These are phyloP conservation scores for Fraxinus pennsylvanica DNA, from an alignment of 257 asterid genomes.

Conservation along the genomic window DNA sequence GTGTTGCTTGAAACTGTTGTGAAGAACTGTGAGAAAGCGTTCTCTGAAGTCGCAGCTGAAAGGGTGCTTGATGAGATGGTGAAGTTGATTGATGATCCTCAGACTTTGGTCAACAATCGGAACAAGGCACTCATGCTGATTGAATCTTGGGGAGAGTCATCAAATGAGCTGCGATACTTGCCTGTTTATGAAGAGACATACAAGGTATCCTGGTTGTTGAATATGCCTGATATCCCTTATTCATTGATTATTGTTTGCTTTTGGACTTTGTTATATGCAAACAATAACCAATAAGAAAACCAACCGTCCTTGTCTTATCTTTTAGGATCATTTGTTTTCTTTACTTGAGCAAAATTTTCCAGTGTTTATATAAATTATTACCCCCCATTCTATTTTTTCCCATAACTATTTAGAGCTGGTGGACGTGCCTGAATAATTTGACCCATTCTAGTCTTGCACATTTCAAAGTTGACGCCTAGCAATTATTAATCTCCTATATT, in stretches of 20 bases:
- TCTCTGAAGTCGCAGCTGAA: constrained; percentile 49
- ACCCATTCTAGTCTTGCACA: background rate
- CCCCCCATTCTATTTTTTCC: background rate
- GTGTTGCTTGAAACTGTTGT: constrained; percentile 93
- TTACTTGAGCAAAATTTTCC: background rate
- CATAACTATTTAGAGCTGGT: background rate
- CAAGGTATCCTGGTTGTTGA: constrained; percentile 54
- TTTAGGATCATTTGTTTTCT: background rate
- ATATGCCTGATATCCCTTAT: background rate
- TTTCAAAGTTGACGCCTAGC: background rate
- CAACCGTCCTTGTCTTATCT: background rate
- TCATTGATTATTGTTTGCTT: background rate
- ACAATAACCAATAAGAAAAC: background rate
- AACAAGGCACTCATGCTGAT: constrained; percentile 82
- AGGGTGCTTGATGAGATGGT: constrained; percentile 99
- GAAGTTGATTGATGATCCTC: constrained; percentile 96
- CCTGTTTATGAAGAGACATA: constrained; percentile 98
- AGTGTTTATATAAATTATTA: background rate
- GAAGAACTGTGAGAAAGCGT: constrained; percentile 22
- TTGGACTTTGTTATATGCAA: constrained; percentile 9
- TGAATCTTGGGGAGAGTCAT: constrained; percentile 98
- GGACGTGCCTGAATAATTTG: background rate
- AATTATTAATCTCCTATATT: background rate
- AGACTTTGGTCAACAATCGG: constrained; percentile 89
- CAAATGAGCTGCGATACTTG: constrained; percentile 86